Percentiles rank a stretch among this genome's conserved stretches.
These are phyloP conservation scores for Auricularia heimuer DNA, from an alignment of 768 basidiomycete species.

Conservation along the genomic window DNA sequence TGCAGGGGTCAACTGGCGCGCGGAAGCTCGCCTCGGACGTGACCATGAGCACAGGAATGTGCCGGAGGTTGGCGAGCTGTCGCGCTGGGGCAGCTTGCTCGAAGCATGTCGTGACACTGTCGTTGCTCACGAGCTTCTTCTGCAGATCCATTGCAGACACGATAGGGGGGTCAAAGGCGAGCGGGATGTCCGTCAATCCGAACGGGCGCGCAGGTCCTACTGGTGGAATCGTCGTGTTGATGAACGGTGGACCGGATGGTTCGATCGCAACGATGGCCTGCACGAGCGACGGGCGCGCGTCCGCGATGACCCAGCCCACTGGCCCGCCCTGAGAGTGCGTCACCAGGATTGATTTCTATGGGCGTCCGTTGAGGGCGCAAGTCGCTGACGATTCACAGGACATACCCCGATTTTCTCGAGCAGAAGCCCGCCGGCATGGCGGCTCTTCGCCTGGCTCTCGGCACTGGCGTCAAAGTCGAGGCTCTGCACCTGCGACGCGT, in stretches of 20 bases:
- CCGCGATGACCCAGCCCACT: slow-evolving; percentile 40
- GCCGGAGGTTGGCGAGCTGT: slow-evolving; percentile 30
- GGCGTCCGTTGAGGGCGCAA: slow-evolving; percentile 8
- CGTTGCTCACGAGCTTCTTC: slow-evolving; percentile 17
- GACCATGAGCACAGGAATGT: slow-evolving; percentile 37
- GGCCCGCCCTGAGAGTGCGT: slow-evolving; percentile 43
- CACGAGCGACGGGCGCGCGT: slow-evolving; percentile 33
- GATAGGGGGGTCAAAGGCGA: slow-evolving; percentile 31
- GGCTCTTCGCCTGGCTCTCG: slow-evolving; percentile 31
- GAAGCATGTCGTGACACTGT: slow-evolving; percentile 28
- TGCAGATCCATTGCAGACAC: slow-evolving; percentile 31
- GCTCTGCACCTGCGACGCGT: slow-evolving; percentile 31
- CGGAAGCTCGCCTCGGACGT: slow-evolving; percentile 44
- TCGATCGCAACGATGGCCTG: slow-evolving; percentile 41
- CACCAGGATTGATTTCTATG: slow-evolving; percentile 22
- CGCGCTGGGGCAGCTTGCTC: slow-evolving; percentile 35
- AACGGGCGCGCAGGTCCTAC: slow-evolving; percentile 30
- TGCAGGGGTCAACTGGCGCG: slow-evolving; percentile 37
- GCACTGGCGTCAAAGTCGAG: slow-evolving; percentile 22
- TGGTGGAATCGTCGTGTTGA: slow-evolving; percentile 20
- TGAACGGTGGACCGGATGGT: slow-evolving; percentile 42
- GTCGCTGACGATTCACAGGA: slow-evolving; percentile 25
- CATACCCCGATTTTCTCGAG: slow-evolving; percentile 39
- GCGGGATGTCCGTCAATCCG: too few relatives aligned
- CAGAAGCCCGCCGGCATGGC: slow-evolving; percentile 30